Evolutionary conservation across 208 protist genomes (phyloP), one percentile per base, ranked within the genome.

Genomic region (Phytomonas sp.): DNA sequence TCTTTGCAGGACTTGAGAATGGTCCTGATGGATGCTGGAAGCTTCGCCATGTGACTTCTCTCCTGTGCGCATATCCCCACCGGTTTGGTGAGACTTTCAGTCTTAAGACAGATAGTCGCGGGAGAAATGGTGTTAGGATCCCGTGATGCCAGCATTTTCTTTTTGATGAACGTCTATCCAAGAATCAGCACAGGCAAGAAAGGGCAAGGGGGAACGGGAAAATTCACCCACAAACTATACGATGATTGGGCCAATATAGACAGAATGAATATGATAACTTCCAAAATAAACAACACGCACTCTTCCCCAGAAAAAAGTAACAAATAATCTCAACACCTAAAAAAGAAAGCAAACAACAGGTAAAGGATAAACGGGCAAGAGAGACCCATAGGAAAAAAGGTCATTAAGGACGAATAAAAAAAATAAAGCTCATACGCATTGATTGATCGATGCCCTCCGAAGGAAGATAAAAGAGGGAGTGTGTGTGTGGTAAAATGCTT

Each of bases 21-120:
- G 11, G 83, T 79, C 66, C 85, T 79, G 65, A 94, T 78, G 11
- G 85, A 89, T 9, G 83, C 66, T 6, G 88, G 85, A 23, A 94
- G 75, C n/a, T 33, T 29, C 4, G 40, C 68, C 63, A 29, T 56
- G 40, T 29, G 46, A n/a, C 26, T 37, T 9, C 36, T 9, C 36
- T 4, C 36, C 36, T 40, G 36, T 9, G 36, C 36, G 9, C 36
- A 40, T 40, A 4, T 9, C 36, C 9, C 9, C 36, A 9, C 36
- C 9, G 36, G 9, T 40, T 4, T 40, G 36, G 36, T 40, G 4
- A 40, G 9, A 9, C 36, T 40, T 4, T 40, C 36, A 40, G 36
- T 40, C 40, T 4, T 51, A 15, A 17, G 40, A 15, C 13, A 1
- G 13, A 15, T 20, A 15, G 13, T 51, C 40, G 13, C 13, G 40